These are phyloP conservation scores for Leishmania braziliensis DNA, from an alignment of 208 protist species.

Conservation along the genomic window DNA sequence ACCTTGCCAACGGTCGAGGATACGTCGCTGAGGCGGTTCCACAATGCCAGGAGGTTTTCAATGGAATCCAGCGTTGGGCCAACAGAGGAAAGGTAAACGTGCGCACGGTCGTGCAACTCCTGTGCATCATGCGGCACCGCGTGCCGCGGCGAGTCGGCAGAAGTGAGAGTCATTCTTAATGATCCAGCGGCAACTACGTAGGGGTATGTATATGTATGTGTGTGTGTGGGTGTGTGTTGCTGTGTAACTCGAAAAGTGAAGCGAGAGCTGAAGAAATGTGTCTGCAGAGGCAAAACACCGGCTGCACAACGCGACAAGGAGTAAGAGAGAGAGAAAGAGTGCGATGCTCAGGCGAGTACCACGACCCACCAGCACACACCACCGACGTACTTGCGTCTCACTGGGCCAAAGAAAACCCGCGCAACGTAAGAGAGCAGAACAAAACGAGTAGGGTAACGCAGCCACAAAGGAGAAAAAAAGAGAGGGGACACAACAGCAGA, in stretches of 20 bases:
- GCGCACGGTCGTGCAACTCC: slow-evolving; percentile 24
- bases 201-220: neutral
- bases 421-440: neutral
- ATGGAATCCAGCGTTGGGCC: slow-evolving; percentile 19
- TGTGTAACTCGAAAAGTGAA: neutral
- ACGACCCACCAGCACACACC: neutral
- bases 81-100: slow-evolving; percentile 15
- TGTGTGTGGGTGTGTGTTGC: neutral
- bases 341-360: neutral
- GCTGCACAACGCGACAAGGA: neutral
- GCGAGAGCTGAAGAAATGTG: slow-evolving; percentile 2
- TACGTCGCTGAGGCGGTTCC: slow-evolving; percentile 7
- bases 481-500: slow-evolving; percentile 8
- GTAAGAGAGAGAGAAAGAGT: slow-evolving; percentile 1
- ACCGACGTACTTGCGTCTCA: neutral
- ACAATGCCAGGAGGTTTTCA: slow-evolving; percentile 17
- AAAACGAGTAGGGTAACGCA: neutral
- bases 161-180: slow-evolving; percentile 2
- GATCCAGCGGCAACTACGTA: neutral
- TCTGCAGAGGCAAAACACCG: neutral
- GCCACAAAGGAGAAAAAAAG: slow-evolving; percentile 17
- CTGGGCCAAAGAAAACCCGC: neutral
- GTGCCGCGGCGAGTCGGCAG: neutral
- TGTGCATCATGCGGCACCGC: slow-evolving; percentile 11
- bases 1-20: neutral